A percentile compares a stretch with the other conserved stretches of the same genome.
phyloP scores from a whole-genome alignment of 345 rosid species.

The Rhodamnia argentea region DNA sequence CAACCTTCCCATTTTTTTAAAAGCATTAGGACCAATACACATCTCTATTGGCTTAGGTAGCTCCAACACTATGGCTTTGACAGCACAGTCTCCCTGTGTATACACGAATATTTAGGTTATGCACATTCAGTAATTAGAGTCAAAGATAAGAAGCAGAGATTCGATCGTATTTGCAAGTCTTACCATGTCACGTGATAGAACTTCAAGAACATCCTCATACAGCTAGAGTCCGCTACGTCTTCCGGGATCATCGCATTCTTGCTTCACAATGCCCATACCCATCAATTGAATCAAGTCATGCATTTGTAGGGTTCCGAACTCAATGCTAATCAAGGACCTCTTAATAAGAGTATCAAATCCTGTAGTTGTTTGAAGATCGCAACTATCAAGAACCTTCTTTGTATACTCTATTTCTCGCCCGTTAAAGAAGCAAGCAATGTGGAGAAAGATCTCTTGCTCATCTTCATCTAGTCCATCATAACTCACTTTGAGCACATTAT shows the following conservation, averaged over 20 bases:
- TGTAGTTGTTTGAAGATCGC: rapidly evolving
- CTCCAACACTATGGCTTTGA: background rate
- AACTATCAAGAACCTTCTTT: rapidly evolving
- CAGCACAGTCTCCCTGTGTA: rapidly evolving
- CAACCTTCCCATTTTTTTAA: background rate
- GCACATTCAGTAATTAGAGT: background rate
- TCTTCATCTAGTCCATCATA: background rate
- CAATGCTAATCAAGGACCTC: background rate
- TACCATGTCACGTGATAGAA: rapidly evolving
- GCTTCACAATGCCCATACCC: background rate
- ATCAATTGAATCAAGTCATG: background rate
- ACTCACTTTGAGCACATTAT: background rate
- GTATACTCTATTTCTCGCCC: rapidly evolving
- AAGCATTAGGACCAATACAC: background rate
- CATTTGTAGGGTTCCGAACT: rapidly evolving
- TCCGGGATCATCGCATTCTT: rapidly evolving
- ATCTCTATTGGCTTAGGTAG: background rate
- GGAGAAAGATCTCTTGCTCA: background rate
- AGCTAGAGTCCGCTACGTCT: background rate
- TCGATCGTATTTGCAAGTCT: background rate
- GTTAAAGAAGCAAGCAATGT: background rate
- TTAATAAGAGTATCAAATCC: background rate
- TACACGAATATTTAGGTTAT: background rate
- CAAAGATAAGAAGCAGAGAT: background rate
- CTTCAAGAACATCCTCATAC: background rate